Evolutionary conservation across 2,329 filamentous ascomycete genomes (phyloP), one percentile per base, ranked within the genome.

Genomic region (Claviceps maximensis): DNA sequence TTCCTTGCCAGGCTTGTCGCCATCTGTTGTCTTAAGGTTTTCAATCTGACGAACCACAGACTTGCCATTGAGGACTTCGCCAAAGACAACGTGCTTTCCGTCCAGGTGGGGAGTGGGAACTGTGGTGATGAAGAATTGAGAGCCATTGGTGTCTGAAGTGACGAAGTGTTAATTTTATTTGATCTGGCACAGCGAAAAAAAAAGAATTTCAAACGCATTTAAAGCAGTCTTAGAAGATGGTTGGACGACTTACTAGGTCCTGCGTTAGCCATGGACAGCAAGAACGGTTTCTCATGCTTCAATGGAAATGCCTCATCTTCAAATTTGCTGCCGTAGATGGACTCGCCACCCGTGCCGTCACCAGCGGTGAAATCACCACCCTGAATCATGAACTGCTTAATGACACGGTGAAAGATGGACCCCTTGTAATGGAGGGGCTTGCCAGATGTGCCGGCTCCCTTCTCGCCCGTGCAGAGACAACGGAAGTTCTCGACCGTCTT

Each of bases 401-500:
- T 98, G 58, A 98, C 87, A 50, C 91, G 87, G 76, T 98, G 91
- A 77, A 98, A 97, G 61, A 74, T 76, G 56, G 87, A 94, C 61
- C 88, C 86, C 77, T 96, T 96, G 81, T 89, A 98, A 75, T 88
- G 86, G 51, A 98, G 79, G 47, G 85, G 86, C 72, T 90, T 90
- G 67, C 89, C 90, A 31, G 80, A 71, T 67, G 87, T 87, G 60
- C 89, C 87, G 25, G 78, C 62, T 56, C 91, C 91, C 74, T 95
- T 96, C 76, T 97, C 91, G 60, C 91, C 91, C 0, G 91, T 95
- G 75, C 89, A 96, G 57, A 96, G 82, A 52, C 84, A 82, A 64
- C 90, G 88, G 78, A 97, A 97, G 78, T 97, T 97, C 63, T 96
- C 90, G 58, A 86, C 88, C 5, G 91, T 97, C 76, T 94, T 95